These are phyloP conservation scores for Globisporangium takayamanum DNA, from an alignment of 352 stramenopile genomes.

Conservation along the genomic window DNA sequence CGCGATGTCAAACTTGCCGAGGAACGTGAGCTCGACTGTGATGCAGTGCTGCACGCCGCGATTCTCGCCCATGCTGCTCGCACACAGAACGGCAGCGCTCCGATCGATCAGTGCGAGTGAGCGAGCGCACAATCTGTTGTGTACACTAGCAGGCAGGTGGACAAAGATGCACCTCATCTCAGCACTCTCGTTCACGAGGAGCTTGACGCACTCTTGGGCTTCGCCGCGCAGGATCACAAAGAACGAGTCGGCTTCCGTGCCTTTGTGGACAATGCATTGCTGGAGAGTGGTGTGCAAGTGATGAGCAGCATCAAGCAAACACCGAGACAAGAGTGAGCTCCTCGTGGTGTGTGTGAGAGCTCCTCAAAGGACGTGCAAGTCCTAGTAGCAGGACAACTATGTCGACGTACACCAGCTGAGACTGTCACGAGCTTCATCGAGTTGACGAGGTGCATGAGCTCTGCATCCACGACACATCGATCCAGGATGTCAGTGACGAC, in stretches of 20 bases:
- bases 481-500: background rate
- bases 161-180: conserved; percentile 34
- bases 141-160: background rate
- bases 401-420: conserved; percentile 33
- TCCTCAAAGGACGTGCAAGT: background rate
- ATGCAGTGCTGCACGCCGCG: conserved; percentile 58
- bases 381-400: background rate
- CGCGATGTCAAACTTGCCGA: conserved; percentile 76
- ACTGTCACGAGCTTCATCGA: conserved; percentile 75
- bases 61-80: conserved; percentile 43
- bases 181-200: conserved; percentile 53
- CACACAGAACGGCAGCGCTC: background rate
- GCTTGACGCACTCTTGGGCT: conserved; percentile 57
- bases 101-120: background rate
- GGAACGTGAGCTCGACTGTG: conserved; percentile 67
- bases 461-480: conserved; percentile 17
- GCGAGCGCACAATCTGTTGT: background rate
- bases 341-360: too few species aligned
- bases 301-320: too few species aligned
- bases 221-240: conserved; percentile 71
- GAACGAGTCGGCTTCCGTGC: conserved; percentile 68
- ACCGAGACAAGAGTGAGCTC: too few species aligned
- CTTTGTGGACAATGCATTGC: conserved; percentile 79
- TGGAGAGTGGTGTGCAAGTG: conserved; percentile 13
- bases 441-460: conserved; percentile 82